Conservation (phyloP, 768 basidiomycete species). For the Panellus pusillus region DNA sequence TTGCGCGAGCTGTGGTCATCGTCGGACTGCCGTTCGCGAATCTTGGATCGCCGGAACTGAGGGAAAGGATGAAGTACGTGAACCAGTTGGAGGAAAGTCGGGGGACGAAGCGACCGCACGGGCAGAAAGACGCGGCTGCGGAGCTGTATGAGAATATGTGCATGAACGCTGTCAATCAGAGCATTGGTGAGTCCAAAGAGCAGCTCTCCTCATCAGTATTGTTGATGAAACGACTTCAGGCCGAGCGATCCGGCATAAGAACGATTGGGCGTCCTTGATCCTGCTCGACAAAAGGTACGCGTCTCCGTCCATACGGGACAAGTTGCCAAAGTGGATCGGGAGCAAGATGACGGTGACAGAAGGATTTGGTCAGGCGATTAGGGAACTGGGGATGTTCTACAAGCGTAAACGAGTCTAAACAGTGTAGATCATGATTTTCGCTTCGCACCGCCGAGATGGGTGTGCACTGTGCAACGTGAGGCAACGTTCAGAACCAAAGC, state of each 20-base stretch:
- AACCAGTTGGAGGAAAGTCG: constrained; percentile 54
- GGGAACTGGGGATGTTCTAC: constrained; percentile 69
- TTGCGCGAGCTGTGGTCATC: constrained; percentile 84
- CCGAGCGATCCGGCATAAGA: constrained; percentile 87
- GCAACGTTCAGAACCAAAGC: too few species aligned
- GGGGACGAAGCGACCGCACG: constrained; percentile 32
- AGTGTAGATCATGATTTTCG: too few species aligned
- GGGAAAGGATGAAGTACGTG: constrained; percentile 90
- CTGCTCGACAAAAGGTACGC: constrained; percentile 85
- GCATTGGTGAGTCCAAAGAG: constrained; percentile 66
- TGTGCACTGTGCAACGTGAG: too few species aligned
- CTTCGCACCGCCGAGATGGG: too few species aligned
- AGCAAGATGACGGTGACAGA: constrained; percentile 55
- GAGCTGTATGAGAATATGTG: constrained; percentile 92
- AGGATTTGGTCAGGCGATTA: constrained; percentile 71
- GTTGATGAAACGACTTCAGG: constrained; percentile 44
- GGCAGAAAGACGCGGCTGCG: constrained; percentile 65
- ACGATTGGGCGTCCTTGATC: constrained; percentile 90
- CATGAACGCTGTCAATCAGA: constrained; percentile 95
- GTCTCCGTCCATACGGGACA: constrained; percentile 62
- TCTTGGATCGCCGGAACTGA: constrained; percentile 84
- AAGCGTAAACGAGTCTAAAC: constrained; percentile 45
- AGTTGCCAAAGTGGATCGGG: constrained; percentile 92
- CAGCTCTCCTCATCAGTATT: background rate
- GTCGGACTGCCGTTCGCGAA: constrained; percentile 95